phyloP scores from a whole-genome alignment of 257 asterid genomes.

The Parsonsia alboflavescens region DNA sequence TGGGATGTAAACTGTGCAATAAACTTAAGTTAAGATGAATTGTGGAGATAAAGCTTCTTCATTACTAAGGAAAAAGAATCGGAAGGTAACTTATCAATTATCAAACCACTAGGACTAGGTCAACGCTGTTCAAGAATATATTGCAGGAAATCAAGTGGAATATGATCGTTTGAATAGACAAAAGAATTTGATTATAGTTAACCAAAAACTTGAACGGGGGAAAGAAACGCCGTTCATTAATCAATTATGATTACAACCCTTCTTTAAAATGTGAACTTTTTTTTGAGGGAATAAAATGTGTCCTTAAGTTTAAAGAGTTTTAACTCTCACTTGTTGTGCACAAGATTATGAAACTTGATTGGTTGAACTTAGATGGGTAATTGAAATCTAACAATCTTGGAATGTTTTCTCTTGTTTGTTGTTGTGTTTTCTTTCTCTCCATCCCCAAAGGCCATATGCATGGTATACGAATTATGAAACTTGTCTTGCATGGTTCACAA shows the following conservation, averaged over 20 bases:
- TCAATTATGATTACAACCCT: not conserved
- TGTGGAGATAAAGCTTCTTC: not conserved
- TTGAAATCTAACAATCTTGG: not conserved
- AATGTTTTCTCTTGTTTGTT: not conserved
- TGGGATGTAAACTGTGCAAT: not conserved
- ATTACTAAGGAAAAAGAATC: no score
- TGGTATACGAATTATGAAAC: constrained; percentile 5
- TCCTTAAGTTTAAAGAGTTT: no score
- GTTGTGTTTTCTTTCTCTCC: not conserved
- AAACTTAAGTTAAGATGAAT: not conserved
- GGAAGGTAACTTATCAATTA: not conserved
- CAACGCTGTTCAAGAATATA: not conserved
- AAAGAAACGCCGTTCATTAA: not conserved
- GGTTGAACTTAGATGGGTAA: not conserved
- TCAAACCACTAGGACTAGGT: not conserved
- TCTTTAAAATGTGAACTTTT: no score
- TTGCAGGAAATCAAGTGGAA: not conserved
- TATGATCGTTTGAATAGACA: not conserved
- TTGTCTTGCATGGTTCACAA: constrained; percentile 33
- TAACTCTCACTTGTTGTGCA: no score
- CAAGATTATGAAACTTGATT: no score
- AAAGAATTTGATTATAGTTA: not conserved
- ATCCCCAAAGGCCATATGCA: not conserved
- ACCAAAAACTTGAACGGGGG: not conserved
- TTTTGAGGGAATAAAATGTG: no score